These are phyloP conservation scores for Saccharomycopsis fermentans DNA, from an alignment of 805 yeast species.

Conservation along the genomic window DNA sequence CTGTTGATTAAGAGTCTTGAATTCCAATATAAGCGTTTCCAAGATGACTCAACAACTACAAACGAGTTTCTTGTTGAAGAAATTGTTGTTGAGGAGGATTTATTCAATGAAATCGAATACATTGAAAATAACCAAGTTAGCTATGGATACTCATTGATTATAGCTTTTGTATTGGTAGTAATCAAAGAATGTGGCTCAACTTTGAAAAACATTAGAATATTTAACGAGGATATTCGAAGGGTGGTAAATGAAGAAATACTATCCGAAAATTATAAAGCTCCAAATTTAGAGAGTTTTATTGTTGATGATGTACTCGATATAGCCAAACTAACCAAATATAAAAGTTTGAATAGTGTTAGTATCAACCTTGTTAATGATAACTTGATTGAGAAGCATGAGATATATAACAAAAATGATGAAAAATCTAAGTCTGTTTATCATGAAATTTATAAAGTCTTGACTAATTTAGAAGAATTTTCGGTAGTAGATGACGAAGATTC, in stretches of 20 bases:
- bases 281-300: constrained; percentile 20
- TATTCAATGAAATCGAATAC: constrained; percentile 23
- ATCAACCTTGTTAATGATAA: constrained; percentile 29
- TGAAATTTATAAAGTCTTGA: neutral
- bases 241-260: constrained; percentile 10
- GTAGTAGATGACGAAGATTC: constrained; percentile 30
- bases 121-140: constrained; percentile 25
- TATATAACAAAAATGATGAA: constrained; percentile 24
- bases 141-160: constrained; percentile 24
- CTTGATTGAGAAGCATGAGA: constrained; percentile 21
- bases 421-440: constrained; percentile 19
- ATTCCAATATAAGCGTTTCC: neutral
- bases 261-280: constrained; percentile 14
- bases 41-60: neutral
- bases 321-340: neutral
- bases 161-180: constrained; percentile 21
- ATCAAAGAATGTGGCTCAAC: constrained; percentile 12
- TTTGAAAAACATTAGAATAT: constrained; percentile 17
- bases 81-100: constrained; percentile 24
- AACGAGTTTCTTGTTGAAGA: no score
- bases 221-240: constrained; percentile 1
- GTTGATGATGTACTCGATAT: constrained; percentile 6
- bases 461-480: constrained; percentile 21
- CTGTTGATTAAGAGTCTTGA: constrained; percentile 21
- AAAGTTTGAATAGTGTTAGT: constrained; percentile 20